These are phyloP conservation scores for Nakazawaea sp. DNA, from an alignment of 805 yeast genomes.

Conservation along the genomic window DNA sequence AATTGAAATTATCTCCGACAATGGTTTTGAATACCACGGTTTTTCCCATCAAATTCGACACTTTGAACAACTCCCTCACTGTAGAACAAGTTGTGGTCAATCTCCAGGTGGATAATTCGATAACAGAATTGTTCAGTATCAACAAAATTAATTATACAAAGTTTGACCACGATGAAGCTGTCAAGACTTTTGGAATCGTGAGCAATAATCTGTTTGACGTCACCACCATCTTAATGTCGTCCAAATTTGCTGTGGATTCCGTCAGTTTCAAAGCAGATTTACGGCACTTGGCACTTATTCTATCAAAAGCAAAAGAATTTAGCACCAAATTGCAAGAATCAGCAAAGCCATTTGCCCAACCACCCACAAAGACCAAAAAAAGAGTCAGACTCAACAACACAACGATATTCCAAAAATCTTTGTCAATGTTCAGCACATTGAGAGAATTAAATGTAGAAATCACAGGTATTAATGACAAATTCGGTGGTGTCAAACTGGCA, in stretches of 20 bases:
- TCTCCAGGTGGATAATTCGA: no score
- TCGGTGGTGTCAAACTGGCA: conserved; percentile 24
- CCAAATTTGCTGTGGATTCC: not conserved
- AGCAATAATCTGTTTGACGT: not conserved
- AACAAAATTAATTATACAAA: no score
- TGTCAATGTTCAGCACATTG: conserved; percentile 13
- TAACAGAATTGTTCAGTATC: no score
- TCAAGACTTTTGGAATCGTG: not conserved
- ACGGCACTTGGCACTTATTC: not conserved
- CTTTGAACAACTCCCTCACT: no score
- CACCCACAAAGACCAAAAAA: conserved; percentile 4
- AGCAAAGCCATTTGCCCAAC: not conserved
- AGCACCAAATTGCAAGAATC: not conserved
- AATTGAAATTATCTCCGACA: no score
- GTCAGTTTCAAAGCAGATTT: not conserved
- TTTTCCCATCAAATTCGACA: no score
- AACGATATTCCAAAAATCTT: conserved; percentile 16
- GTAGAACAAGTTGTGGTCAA: no score
- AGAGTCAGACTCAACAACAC: conserved; percentile 20
- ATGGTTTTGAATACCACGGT: no score
- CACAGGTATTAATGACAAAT: conserved; percentile 16
- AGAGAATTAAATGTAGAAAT: conserved; percentile 14
- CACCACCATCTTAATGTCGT: not conserved
- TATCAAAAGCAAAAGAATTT: not conserved
- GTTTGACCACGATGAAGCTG: not conserved